Base-by-base conservation (phyloP, 305 asterid species). In the Fraxinus ornus region DNA sequence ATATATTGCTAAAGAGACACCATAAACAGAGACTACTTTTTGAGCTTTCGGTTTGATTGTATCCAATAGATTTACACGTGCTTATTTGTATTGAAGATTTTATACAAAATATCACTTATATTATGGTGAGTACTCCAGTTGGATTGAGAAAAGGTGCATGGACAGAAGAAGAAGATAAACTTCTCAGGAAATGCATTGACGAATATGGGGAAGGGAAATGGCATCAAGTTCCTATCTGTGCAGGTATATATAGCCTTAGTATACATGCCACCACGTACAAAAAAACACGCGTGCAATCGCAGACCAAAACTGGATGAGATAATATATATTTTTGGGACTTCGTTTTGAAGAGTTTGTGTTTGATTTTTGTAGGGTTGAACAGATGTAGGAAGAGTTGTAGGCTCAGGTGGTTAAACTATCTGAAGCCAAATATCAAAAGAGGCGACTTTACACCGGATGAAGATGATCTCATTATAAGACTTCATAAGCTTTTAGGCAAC, bases 311-410 rank as follows among this genome's bases (percentile, higher is more conserved):
- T 8, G 13, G 13, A 37, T 37, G 44, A 1, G 3, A 6, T 39
- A 3, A 8, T 0, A 39, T 39, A 37, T 7, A 37, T 9, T 37
- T 2, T 41, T 9, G 2, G 6, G n/a, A 13, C 6, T 22, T 13
- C 0, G 2, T 76, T 44, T 21, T 10, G 28, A 36, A 30, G 13
- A 26, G 26, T 44, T 1, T 5, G 13, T 74, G 9, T 81, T 35
- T 64, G 22, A 41, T 41, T 3, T 32, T 41, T 22, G 41, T 86
- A 85, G 89, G 87, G 75, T 26, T 88, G 78, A 88, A 88, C 39
- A 85, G 89, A 72, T 89, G 86, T 81, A 76, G 88, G 15, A 89
- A 89, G 76, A 87, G 90, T 71, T 87, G 90, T 21, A 77, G 89
- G 60, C 44, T 85, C 5, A 81, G 90, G 55, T 85, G 89, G 91